Percentiles rank a stretch among this genome's conserved stretches.
These are phyloP conservation scores for Mallotus repandus DNA, from an alignment of 441 rosid species.

Conservation along the genomic window DNA sequence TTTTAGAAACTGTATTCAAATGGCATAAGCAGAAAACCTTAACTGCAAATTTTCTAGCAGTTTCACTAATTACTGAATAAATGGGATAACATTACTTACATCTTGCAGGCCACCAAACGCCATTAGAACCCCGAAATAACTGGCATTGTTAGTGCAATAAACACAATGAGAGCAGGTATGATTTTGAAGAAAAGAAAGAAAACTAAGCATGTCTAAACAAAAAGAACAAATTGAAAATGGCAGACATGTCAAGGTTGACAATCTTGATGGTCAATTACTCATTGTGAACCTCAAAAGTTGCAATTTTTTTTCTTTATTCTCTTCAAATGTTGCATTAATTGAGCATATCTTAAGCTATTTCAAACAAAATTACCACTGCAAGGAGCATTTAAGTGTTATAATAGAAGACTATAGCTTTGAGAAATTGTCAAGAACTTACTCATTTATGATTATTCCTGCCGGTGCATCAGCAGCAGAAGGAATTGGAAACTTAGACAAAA, in stretches of 20 bases:
- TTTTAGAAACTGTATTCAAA: slow-evolving; percentile 62
- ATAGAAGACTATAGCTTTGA: slow-evolving; percentile 11
- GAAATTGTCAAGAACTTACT: slow-evolving; percentile 48
- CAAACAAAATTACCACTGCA: background rate
- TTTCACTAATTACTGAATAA: slow-evolving; percentile 20
- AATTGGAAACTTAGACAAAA: slow-evolving; percentile 66
- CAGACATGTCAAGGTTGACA: slow-evolving; percentile 5
- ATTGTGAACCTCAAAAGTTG: background rate
- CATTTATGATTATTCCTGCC: slow-evolving; percentile 44
- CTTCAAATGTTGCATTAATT: background rate
- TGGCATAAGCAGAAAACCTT: slow-evolving; percentile 21
- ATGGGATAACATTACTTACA: slow-evolving; percentile 47
- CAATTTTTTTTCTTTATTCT: background rate
- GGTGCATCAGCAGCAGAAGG: slow-evolving; percentile 52
- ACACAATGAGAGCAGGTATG: slow-evolving; percentile 25
- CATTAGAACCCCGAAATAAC: slow-evolving; percentile 85
- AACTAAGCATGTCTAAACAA: slow-evolving; percentile 8
- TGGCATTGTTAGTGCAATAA: slow-evolving; percentile 34
- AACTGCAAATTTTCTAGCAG: slow-evolving; percentile 12
- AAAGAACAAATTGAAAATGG: slow-evolving; percentile 18
- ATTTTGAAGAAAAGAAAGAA: background rate
- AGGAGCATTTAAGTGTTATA: background rate
- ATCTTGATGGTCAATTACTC: background rate
- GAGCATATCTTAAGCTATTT: background rate
- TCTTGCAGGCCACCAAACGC: slow-evolving; percentile 91